Evolutionary conservation across 148 eudicot genomes (phyloP).

Genomic region (Cornus controversa): DNA sequence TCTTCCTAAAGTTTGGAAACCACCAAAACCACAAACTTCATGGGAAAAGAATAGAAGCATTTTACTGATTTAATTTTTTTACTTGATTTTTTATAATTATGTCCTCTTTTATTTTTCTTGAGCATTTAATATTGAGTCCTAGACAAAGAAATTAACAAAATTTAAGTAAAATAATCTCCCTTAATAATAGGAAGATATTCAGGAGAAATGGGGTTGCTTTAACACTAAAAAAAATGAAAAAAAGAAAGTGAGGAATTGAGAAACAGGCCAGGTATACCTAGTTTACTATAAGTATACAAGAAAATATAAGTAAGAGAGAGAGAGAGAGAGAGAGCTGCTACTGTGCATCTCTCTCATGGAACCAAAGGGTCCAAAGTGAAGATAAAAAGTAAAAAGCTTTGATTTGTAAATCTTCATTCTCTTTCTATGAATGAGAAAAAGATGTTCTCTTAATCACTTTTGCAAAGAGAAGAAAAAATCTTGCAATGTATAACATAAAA

Average conservation of each 20-base stretch:
- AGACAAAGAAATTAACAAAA: background rate
- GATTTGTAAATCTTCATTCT: background rate
- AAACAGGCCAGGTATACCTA: background rate
- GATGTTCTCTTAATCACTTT: background rate
- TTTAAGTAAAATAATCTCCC: background rate
- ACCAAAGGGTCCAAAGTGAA: background rate
- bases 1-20: background rate
- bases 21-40: background rate
- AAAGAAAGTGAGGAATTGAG: background rate
- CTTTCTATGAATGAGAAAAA: background rate
- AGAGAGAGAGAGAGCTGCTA: background rate
- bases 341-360: background rate
- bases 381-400: background rate
- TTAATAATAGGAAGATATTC: background rate
- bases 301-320: background rate
- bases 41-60: background rate
- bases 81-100: no score
- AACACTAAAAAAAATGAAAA: background rate
- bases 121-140: background rate
- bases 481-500: conserved; percentile 1
- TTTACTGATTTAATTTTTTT: no score
- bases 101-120: background rate
- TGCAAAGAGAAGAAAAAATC: background rate
- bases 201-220: conserved; percentile 9
- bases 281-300: background rate